Evolutionary conservation across 768 basidiomycete genomes (phyloP).

Genomic region (button mushroom (Agaricus bisporus)): DNA sequence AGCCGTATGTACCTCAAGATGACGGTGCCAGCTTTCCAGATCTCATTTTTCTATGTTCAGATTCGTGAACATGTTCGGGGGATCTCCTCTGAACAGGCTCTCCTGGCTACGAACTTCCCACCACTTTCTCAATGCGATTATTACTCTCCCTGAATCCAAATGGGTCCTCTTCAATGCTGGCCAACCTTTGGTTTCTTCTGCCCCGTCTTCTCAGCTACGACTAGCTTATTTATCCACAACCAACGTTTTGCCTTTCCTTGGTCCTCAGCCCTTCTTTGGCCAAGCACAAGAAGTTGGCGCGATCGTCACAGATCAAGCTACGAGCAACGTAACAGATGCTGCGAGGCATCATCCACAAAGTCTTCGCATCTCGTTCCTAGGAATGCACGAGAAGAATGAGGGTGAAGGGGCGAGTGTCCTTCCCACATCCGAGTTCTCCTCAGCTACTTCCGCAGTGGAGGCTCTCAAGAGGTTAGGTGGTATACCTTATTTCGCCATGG

Average conservation of each 20-base stretch:
- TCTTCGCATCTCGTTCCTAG: conserved; percentile 69
- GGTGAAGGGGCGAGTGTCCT: conserved; percentile 37
- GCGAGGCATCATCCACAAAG: conserved; percentile 46
- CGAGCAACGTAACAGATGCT: conserved; percentile 39
- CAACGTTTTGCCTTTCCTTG: conserved; percentile 62
- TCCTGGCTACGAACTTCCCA: conserved; percentile 77
- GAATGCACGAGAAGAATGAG: conserved; percentile 51
- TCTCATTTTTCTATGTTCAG: conserved; percentile 10
- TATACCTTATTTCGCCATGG: conserved; percentile 81
- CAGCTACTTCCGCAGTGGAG: conserved; percentile 37
- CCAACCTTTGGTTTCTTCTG: conserved; percentile 51
- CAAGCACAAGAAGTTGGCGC: conserved; percentile 50
- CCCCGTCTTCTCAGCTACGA: conserved; percentile 17
- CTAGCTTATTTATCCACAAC: conserved; percentile 52
- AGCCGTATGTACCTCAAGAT: conserved; percentile 15
- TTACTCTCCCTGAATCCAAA: conserved; percentile 49
- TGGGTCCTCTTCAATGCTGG: conserved; percentile 80
- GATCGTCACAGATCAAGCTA: conserved; percentile 23
- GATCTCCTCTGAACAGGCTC: conserved; percentile 74
- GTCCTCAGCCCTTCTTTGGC: conserved; percentile 62
- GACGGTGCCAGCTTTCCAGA: neutral
- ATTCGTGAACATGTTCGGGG: conserved; percentile 37
- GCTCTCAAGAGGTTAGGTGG: conserved; percentile 58
- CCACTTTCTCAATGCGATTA: conserved; percentile 68
- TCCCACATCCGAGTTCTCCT: conserved; percentile 59